Evolutionary conservation across 1,284 basidiomycete genomes (phyloP).

Genomic region (Naganishia albida): DNA sequence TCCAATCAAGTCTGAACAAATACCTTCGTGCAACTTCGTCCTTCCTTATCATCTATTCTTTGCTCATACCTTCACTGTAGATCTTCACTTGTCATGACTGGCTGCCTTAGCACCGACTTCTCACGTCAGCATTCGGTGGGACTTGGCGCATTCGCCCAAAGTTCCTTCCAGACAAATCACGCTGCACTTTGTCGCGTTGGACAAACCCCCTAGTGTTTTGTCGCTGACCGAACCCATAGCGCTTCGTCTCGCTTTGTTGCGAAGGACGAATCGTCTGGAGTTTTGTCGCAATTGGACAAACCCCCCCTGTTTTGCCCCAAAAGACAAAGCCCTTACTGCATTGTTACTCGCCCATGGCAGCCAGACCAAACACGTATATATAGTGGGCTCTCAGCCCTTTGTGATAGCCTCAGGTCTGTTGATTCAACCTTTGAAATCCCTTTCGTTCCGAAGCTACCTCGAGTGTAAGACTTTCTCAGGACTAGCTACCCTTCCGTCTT

Average conservation of each 20-base stretch:
- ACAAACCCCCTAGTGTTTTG: background rate
- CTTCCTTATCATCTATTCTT: background rate
- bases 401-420: background rate
- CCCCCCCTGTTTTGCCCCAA: background rate
- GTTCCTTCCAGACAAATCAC: background rate
- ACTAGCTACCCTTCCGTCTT: slow-evolving; percentile 13
- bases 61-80: background rate
- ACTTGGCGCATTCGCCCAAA: background rate
- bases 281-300: slow-evolving; percentile 1
- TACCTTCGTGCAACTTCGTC: background rate
- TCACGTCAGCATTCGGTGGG: background rate
- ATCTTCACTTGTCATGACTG: background rate
- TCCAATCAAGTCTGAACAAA: slow-evolving; percentile 1
- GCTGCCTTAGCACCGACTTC: background rate
- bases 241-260: too few species aligned
- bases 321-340: background rate
- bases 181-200: background rate
- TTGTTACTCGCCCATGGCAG: background rate
- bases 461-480: slow-evolving; percentile 18
- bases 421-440: slow-evolving; percentile 1
- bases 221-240: too few species aligned
- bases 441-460: slow-evolving; percentile 13
- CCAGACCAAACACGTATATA: slow-evolving; percentile 6
- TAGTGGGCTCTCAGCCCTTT: background rate
- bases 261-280: too few species aligned